Evolutionary conservation across 345 rosid genomes (phyloP).

Genomic region (Stellera chamaejasme): DNA sequence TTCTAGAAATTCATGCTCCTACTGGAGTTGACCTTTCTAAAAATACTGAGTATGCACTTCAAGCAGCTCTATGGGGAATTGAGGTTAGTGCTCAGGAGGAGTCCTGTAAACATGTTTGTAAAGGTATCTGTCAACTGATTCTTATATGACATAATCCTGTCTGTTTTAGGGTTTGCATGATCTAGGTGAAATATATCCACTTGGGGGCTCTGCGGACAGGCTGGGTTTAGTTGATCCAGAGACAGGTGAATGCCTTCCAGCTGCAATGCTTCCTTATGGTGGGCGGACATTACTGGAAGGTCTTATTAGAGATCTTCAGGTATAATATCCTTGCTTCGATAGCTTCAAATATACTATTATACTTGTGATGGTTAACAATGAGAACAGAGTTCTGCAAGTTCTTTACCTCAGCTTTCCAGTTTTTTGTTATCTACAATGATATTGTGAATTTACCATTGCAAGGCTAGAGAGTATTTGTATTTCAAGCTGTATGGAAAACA

Average conservation of each 20-base stretch:
- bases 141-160: slow-evolving; percentile 42
- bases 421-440: neutral
- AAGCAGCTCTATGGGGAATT: slow-evolving; percentile 94
- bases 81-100: slow-evolving; percentile 42
- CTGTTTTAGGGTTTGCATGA: slow-evolving; percentile 81
- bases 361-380: slow-evolving; percentile 8
- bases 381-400: too few relatives aligned
- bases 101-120: slow-evolving; percentile 7
- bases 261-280: slow-evolving; percentile 95
- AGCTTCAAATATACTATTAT: slow-evolving; percentile 8
- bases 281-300: slow-evolving; percentile 91
- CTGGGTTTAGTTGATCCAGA: slow-evolving; percentile 78
- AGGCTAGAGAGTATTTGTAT: slow-evolving; percentile 90
- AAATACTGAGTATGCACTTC: slow-evolving; percentile 63
- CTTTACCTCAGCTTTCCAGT: too few relatives aligned
- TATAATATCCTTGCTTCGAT: slow-evolving; percentile 20
- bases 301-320: slow-evolving; percentile 94
- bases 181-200: slow-evolving; percentile 88
- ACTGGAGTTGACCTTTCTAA: slow-evolving; percentile 64
- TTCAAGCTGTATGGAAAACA: slow-evolving; percentile 82
- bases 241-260: slow-evolving; percentile 89
- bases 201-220: slow-evolving; percentile 91
- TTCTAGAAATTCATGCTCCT: slow-evolving; percentile 70
- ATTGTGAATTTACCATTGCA: slow-evolving; percentile 12
- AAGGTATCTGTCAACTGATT: slow-evolving; percentile 4